phyloP scores from a whole-genome alignment of 2,329 filamentous ascomycete species.

The Trichoderma semiorbis region DNA sequence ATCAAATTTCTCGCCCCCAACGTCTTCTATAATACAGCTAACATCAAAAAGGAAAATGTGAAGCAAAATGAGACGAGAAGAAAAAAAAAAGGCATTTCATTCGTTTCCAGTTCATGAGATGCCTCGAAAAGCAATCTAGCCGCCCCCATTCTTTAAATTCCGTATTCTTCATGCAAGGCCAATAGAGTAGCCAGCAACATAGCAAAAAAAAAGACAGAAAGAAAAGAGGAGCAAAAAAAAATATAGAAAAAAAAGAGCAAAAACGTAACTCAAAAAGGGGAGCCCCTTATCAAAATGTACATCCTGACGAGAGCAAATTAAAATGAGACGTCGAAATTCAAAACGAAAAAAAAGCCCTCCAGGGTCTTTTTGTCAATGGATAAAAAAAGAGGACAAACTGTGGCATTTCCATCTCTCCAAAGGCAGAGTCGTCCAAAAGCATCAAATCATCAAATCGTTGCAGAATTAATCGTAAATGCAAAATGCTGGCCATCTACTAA shows the following conservation, averaged over 20 bases:
- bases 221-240: neutral
- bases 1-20: neutral
- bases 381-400: neutral
- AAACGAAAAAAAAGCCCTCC: neutral
- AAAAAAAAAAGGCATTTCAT: neutral
- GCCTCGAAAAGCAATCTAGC: neutral
- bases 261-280: neutral
- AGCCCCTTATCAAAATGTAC: neutral
- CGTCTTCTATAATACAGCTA: constrained; percentile 21
- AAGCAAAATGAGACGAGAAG: neutral
- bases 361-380: neutral
- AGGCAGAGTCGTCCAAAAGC: constrained; percentile 4
- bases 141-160: neutral
- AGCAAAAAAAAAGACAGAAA: neutral
- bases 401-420: neutral
- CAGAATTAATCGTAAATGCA: constrained; percentile 1
- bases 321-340: neutral
- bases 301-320: neutral
- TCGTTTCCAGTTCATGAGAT: neutral
- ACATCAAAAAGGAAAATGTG: constrained; percentile 9
- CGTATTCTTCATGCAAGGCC: neutral
- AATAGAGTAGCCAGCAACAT: neutral
- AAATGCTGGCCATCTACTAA: neutral
- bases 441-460: constrained; percentile 12
- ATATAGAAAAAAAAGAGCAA: neutral